Evolutionary conservation across 345 rosid genomes (phyloP).

Genomic region (Eucalyptus fibrosa): DNA sequence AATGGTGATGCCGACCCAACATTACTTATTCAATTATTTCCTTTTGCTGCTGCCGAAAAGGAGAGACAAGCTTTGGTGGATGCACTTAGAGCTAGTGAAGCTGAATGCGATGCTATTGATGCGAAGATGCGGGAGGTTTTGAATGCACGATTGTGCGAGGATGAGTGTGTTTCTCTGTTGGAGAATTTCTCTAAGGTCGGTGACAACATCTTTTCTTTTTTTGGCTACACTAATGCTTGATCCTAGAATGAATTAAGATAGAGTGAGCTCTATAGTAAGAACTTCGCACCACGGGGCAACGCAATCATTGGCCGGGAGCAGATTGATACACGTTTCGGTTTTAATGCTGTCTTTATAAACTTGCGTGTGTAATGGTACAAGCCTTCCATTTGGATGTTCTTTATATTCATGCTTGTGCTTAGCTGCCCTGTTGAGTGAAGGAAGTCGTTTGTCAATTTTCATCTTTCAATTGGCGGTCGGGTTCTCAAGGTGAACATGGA

Average conservation of each 20-base stretch:
- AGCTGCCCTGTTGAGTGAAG: background rate
- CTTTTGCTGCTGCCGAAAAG: constrained; percentile 36
- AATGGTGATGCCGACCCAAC: too few species aligned
- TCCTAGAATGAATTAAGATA: background rate
- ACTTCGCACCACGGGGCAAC: background rate
- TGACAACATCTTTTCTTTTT: background rate
- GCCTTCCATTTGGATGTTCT: background rate
- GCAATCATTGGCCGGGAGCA: background rate
- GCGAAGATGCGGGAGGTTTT: constrained; percentile 51
- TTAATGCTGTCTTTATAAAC: background rate
- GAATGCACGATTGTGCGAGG: constrained; percentile 53
- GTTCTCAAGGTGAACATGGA: background rate
- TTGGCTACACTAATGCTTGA: background rate
- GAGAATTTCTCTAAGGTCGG: constrained; percentile 40
- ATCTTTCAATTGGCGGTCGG: background rate
- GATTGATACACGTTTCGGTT: background rate
- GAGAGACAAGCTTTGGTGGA: constrained; percentile 29
- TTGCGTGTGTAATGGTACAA: background rate
- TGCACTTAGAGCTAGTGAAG: constrained; percentile 47
- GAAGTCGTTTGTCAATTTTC: background rate
- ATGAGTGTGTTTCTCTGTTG: constrained; percentile 60
- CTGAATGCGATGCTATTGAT: constrained; percentile 49
- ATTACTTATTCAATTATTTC: too few species aligned
- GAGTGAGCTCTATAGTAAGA: background rate
- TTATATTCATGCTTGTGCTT: background rate